Conservation (phyloP, 2,329 filamentous ascomycete genomes). For the Paecilomyces variotii region DNA sequence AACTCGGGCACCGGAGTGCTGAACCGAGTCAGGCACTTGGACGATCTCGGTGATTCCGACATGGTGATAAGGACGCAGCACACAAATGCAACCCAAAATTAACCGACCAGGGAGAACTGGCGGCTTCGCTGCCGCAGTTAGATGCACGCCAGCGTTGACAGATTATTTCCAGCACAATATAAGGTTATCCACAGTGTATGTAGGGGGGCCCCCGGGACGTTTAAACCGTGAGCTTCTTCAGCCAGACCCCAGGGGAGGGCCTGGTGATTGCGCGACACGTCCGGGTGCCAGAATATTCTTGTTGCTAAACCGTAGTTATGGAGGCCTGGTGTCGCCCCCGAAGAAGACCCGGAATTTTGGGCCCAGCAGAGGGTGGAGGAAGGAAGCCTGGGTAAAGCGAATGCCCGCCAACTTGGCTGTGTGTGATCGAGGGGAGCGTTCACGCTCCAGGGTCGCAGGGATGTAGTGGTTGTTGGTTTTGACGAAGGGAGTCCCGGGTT, state of each 20-base stretch:
- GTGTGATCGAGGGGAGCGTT: constrained; percentile 24
- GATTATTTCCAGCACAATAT: constrained; percentile 4
- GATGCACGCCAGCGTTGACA: constrained; percentile 8
- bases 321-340: constrained; percentile 95
- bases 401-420: constrained; percentile 92
- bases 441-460: constrained; percentile 29
- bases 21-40: constrained; percentile 52
- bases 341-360: constrained; percentile 89
- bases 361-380: constrained; percentile 82
- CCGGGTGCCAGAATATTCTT: constrained; percentile 26
- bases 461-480: constrained; percentile 5
- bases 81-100: neutral
- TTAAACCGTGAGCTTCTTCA: constrained; percentile 27
- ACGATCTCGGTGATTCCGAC: constrained; percentile 57
- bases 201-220: constrained; percentile 20
- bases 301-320: constrained; percentile 62
- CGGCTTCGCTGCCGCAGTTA: constrained; percentile 2
- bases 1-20: constrained; percentile 59
- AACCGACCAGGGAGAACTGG: constrained; percentile 3
- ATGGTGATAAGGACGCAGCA: constrained; percentile 18
- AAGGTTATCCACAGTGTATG: constrained; percentile 2
- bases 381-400: constrained; percentile 62
- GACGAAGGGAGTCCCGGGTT: constrained; percentile 5
- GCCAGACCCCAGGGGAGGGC: constrained; percentile 37
- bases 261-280: constrained; percentile 24